Evolutionary conservation across 352 stramenopile species (phyloP).

Genomic region (Thalassiosira hispida): DNA sequence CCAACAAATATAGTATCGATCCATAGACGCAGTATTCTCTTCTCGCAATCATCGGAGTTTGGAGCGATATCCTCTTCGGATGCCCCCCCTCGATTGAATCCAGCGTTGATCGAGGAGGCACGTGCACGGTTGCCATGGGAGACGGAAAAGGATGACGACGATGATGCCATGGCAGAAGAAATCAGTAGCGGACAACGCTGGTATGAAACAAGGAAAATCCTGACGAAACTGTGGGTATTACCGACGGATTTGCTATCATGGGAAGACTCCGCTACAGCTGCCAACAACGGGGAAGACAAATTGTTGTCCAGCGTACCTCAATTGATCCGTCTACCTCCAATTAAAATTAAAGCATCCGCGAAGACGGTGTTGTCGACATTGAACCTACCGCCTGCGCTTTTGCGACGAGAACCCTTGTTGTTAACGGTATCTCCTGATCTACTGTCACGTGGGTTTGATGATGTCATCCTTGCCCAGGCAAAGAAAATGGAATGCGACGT

Average conservation of each 20-base stretch:
- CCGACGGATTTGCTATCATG: slow-evolving; percentile 22
- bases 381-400: slow-evolving; percentile 12
- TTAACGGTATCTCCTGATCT: slow-evolving; percentile 7
- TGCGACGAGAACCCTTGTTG: slow-evolving; percentile 26
- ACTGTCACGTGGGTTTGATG: slow-evolving; percentile 9
- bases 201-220: slow-evolving; percentile 2
- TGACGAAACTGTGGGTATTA: slow-evolving; percentile 17
- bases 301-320: slow-evolving; percentile 11
- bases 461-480: not conserved
- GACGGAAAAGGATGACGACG: not conserved
- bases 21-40: not conserved
- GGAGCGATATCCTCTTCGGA: slow-evolving; percentile 10
- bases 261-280: slow-evolving; percentile 1
- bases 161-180: slow-evolving; percentile 1
- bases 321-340: slow-evolving; percentile 8
- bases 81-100: not conserved
- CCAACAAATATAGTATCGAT: too few species aligned
- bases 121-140: slow-evolving; percentile 14
- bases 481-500: not conserved
- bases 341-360: slow-evolving; percentile 13
- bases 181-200: slow-evolving; percentile 20
- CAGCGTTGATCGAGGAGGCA: slow-evolving; percentile 16
- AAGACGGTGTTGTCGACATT: slow-evolving; percentile 15
- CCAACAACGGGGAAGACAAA: slow-evolving; percentile 13
- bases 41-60: slow-evolving; percentile 14